Conservation (phyloP, 257 asterid genomes). For the Ocimum tenuiflorum region DNA sequence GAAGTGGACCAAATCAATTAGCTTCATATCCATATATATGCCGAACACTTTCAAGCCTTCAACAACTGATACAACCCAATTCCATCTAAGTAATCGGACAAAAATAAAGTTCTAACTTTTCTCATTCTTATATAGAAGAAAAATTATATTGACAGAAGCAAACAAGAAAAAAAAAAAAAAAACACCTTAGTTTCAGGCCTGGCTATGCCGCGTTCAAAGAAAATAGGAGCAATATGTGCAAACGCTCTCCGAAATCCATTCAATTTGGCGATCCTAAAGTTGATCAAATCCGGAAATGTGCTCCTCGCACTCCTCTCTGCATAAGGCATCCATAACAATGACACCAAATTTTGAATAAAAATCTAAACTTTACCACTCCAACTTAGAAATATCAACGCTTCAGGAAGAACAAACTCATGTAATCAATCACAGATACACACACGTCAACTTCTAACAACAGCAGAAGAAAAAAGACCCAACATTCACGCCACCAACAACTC, state of each 20-base stretch:
- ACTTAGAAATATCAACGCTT: background rate
- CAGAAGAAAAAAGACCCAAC: background rate
- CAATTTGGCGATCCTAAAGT: constrained; percentile 76
- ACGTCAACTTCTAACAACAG: background rate
- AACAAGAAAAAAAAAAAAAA: background rate
- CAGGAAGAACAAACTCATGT: background rate
- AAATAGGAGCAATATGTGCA: constrained; percentile 86
- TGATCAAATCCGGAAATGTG: constrained; percentile 84
- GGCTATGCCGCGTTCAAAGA: constrained; percentile 89
- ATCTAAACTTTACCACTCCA: background rate
- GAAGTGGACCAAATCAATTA: background rate
- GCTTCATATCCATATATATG: constrained; percentile 4
- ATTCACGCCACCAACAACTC: background rate
- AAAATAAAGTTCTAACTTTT: background rate
- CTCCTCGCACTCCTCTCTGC: constrained; percentile 91
- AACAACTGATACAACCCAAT: background rate
- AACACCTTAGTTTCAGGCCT: constrained; percentile 80
- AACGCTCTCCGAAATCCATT: constrained; percentile 83
- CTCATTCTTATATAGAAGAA: background rate
- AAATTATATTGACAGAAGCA: background rate
- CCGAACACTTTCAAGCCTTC: constrained; percentile 4
- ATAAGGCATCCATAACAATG: constrained; percentile 10
- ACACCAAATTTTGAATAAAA: background rate
- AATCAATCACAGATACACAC: background rate
- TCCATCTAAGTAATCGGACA: background rate